Evolutionary conservation across 306 rosid species (phyloP), one percentile per base, ranked within the genome.

Genomic region (Glycine soja): DNA sequence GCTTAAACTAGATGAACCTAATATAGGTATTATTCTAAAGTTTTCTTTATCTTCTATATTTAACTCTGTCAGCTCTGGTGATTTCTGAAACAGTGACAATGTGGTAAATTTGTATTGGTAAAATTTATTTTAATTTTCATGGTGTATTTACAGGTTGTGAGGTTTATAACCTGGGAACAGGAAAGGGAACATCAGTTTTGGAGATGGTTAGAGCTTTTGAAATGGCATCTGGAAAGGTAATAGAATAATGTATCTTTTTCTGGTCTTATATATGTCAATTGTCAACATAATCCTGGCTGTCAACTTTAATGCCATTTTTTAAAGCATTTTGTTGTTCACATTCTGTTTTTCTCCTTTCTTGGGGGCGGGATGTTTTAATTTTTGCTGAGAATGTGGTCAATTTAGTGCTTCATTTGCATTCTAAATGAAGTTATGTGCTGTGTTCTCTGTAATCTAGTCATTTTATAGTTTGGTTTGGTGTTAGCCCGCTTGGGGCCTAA

Each of bases 121-220:
- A 59, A 68, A 47, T 53, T 52, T 40, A n/a, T 14, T 18, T 45
- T 73, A 65, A 66, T 66, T 76, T 80, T 66, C 34, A 57, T 52
- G 70, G 14, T 45, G 24, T 65, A 24, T 74, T 53, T 62, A 72
- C 88, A 96, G 98, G 97, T 72, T 96, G 99, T 63, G 98, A 92
- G 85, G 98, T 96, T 61, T 96, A 87, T 88, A 96, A 96, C 86
- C 79, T 96, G 89, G 99, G 99, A 67, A 96, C 99, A 3, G 99
- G 99, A 72, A 93, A 89, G 80, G 99, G 99, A 83, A 93, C 98
- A 57, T 96, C 99, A 6, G 98, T 96, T 68, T 82, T 92, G 89
- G 97, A 96, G 91, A 96, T 96, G 92, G 98, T 96, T 59, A 67
- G 80, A 13, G 95, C 99, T 81, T 96, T 96, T 90, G 99, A 93